Conservation (phyloP, 2,329 filamentous ascomycete genomes). For the Triangularia verruculosa region DNA sequence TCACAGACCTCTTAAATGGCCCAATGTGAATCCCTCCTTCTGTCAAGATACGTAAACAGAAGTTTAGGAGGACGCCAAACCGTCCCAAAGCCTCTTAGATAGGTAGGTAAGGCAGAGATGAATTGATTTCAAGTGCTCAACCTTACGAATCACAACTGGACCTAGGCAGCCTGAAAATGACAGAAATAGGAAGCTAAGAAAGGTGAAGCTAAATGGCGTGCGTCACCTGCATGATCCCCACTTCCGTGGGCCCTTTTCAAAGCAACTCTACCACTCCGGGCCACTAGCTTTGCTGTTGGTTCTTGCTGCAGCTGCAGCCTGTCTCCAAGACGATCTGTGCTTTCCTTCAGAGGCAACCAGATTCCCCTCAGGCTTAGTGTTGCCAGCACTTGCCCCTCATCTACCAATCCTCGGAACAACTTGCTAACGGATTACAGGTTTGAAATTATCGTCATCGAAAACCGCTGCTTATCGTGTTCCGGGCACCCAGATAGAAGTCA, state of each 20-base stretch:
- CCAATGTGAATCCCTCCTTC: too few species aligned
- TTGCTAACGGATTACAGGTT: neutral
- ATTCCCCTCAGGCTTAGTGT: neutral
- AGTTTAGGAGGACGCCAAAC: neutral
- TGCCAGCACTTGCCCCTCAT: conserved; percentile 1
- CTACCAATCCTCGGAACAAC: neutral
- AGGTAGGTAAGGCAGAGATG: neutral
- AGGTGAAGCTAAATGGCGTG: neutral
- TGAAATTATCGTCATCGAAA: neutral
- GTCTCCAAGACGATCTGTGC: neutral
- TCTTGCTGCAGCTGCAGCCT: neutral
- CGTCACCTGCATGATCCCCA: conserved; percentile 9
- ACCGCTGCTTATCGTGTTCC: neutral
- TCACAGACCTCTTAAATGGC: too few species aligned
- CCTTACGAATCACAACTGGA: neutral
- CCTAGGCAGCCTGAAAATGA: neutral
- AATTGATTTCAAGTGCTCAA: neutral
- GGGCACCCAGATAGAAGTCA: neutral
- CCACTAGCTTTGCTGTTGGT: neutral
- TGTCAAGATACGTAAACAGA: too few species aligned
- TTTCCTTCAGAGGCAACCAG: conserved; percentile 1
- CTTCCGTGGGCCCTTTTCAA: neutral
- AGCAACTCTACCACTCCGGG: neutral
- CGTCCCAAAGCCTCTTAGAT: neutral
- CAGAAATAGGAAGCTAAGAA: neutral